phyloP scores from a whole-genome alignment of 768 basidiomycete species.

The Cubamyces sp. region DNA sequence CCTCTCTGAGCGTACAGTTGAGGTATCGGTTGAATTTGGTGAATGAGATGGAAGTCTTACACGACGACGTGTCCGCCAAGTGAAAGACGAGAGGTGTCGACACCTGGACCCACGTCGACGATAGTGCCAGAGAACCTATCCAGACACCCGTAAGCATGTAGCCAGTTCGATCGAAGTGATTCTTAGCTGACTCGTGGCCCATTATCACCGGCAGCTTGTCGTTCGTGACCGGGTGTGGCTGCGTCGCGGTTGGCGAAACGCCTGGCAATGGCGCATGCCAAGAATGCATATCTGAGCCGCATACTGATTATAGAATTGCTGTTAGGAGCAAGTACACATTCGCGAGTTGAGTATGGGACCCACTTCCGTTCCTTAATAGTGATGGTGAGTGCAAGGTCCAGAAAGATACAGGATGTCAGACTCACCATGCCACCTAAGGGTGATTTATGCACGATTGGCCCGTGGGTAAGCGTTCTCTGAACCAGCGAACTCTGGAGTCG shows the following conservation, averaged over 20 bases:
- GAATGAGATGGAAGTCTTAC: conserved; percentile 10
- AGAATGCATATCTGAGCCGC: conserved; percentile 53
- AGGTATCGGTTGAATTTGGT: too few relatives aligned
- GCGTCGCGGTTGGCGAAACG: conserved; percentile 36
- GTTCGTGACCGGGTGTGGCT: conserved; percentile 43
- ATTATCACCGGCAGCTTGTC: conserved; percentile 46
- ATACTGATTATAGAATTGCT: conserved; percentile 38
- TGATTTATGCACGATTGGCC: not conserved
- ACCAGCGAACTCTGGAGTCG: not conserved
- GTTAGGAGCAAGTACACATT: too few relatives aligned
- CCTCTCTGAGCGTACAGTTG: conserved; percentile 39
- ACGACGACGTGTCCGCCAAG: conserved; percentile 28
- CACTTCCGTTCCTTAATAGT: not conserved
- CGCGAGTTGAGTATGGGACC: conserved; percentile 3
- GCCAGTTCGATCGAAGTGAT: too few relatives aligned
- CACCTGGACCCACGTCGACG: conserved; percentile 25
- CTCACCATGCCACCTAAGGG: conserved; percentile 15
- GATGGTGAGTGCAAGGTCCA: not conserved
- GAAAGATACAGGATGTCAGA: too few relatives aligned
- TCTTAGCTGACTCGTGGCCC: conserved; percentile 47
- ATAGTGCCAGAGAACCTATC: conserved; percentile 30
- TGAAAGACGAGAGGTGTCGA: conserved; percentile 16
- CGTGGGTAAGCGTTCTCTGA: too few relatives aligned
- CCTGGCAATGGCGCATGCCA: conserved; percentile 35
- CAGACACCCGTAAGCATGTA: not conserved